Percentiles rank a stretch among this genome's conserved stretches.
Evolutionary conservation across 1,284 basidiomycete genomes (phyloP).

Genomic region (Malassezia nana): DNA sequence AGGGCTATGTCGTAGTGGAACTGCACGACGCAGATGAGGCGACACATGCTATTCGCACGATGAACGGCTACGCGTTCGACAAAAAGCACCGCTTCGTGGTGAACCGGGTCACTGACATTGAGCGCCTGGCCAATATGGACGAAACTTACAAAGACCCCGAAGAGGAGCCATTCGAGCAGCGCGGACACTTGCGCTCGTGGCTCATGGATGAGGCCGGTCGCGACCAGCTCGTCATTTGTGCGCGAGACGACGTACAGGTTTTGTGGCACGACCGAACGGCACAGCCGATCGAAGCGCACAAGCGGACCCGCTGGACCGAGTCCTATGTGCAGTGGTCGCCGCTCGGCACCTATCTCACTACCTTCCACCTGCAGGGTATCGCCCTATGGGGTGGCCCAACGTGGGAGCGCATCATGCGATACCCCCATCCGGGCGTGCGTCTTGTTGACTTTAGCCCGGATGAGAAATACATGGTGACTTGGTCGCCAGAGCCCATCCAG

Average conservation of each 20-base stretch:
- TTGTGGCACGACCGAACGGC: conserved; percentile 89
- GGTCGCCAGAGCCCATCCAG: conserved; percentile 89
- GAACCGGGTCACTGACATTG: conserved; percentile 86
- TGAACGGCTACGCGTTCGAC: conserved; percentile 83
- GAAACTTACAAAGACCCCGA: conserved; percentile 74
- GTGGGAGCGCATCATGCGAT: conserved; percentile 75
- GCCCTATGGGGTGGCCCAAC: conserved; percentile 88
- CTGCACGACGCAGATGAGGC: conserved; percentile 74
- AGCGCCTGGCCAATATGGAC: conserved; percentile 68
- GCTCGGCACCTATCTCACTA: conserved; percentile 82
- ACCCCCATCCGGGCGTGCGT: conserved; percentile 89
- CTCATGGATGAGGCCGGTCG: conserved; percentile 80
- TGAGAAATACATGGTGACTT: conserved; percentile 93
- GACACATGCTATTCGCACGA: conserved; percentile 63
- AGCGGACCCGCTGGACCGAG: conserved; percentile 77
- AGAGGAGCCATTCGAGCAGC: conserved; percentile 67
- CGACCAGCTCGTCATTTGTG: conserved; percentile 91
- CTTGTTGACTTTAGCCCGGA: conserved; percentile 95
- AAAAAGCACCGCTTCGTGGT: conserved; percentile 80
- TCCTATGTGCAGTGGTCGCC: conserved; percentile 97
- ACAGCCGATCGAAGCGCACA: conserved; percentile 67
- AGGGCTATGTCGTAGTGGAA: conserved; percentile 72
- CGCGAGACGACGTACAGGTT: conserved; percentile 80
- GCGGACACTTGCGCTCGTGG: conserved; percentile 95
- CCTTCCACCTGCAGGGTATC: conserved; percentile 88